These are phyloP conservation scores for Clonostachys solani DNA, from an alignment of 2,329 filamentous ascomycete species.

Conservation along the genomic window DNA sequence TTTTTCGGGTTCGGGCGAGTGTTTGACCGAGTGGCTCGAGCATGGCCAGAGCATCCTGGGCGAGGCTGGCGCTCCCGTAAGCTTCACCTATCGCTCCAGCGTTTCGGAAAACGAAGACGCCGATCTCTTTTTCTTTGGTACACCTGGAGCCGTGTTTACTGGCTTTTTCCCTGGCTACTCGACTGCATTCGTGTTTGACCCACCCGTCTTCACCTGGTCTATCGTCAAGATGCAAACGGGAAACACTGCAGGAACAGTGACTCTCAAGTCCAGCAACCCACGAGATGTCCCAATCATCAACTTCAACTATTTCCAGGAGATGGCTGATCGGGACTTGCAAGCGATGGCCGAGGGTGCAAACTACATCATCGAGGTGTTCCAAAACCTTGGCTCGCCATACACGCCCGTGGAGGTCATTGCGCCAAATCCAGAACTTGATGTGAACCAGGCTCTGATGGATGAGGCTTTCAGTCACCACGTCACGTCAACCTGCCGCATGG, in stretches of 20 bases:
- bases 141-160: slow-evolving; percentile 43
- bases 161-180: slow-evolving; percentile 50
- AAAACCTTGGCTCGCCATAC: not conserved
- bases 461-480: not conserved
- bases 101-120: slow-evolving; percentile 29
- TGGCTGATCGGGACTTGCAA: not conserved
- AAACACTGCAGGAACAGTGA: slow-evolving; percentile 56
- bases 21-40: slow-evolving; percentile 25
- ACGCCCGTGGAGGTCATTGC: slow-evolving; percentile 29
- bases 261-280: slow-evolving; percentile 53
- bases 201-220: slow-evolving; percentile 28
- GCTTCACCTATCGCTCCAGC: slow-evolving; percentile 24
- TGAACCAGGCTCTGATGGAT: not conserved
- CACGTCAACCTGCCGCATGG: slow-evolving; percentile 33
- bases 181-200: slow-evolving; percentile 26
- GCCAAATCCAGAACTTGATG: not conserved
- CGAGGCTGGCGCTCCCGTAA: slow-evolving; percentile 18
- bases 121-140: slow-evolving; percentile 51
- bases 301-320: slow-evolving; percentile 34
- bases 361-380: not conserved
- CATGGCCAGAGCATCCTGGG: slow-evolving; percentile 22
- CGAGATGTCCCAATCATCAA: slow-evolving; percentile 56
- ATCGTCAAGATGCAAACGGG: slow-evolving; percentile 56
- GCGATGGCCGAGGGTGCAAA: slow-evolving; percentile 1
- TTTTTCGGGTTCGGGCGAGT: slow-evolving; percentile 23